Evolutionary conservation across 1,284 basidiomycete species (phyloP).

Genomic region (Leccinum fuscescens): DNA sequence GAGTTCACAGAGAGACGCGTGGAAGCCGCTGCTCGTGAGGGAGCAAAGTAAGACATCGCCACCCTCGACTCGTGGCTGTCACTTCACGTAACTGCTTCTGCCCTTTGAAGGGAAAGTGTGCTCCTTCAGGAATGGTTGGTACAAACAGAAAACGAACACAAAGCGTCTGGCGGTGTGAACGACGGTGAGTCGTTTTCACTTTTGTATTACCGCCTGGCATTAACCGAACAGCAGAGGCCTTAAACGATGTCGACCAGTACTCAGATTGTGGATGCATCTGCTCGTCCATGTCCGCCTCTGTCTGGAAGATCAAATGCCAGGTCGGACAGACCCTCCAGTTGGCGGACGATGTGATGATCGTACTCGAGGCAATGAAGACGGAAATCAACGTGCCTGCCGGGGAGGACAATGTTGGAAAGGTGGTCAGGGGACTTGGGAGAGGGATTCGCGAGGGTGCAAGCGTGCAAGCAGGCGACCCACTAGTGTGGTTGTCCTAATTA

Average conservation of each 20-base stretch:
- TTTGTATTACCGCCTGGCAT: not conserved
- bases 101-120: conserved; percentile 17
- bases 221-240: conserved; percentile 1
- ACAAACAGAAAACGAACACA: conserved; percentile 15
- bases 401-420: conserved; percentile 46
- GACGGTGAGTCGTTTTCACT: conserved; percentile 7
- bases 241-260: conserved; percentile 20
- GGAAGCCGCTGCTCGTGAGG: conserved; percentile 37
- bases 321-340: conserved; percentile 46
- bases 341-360: conserved; percentile 48
- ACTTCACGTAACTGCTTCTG: not conserved
- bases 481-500: conserved; percentile 35
- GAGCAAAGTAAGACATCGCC: conserved; percentile 36
- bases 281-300: conserved; percentile 50
- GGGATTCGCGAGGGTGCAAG: conserved; percentile 42
- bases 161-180: not conserved
- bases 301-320: conserved; percentile 56
- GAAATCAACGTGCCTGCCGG: conserved; percentile 53
- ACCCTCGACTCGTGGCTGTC: not conserved
- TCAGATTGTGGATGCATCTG: conserved; percentile 19
- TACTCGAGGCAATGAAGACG: conserved; percentile 76
- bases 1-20: conserved; percentile 44
- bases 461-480: conserved; percentile 45
- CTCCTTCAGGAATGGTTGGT: conserved; percentile 27
- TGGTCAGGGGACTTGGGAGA: conserved; percentile 39